These are phyloP conservation scores for Malbranchea zuffiana DNA, from an alignment of 2,329 filamentous ascomycete genomes.

Conservation along the genomic window DNA sequence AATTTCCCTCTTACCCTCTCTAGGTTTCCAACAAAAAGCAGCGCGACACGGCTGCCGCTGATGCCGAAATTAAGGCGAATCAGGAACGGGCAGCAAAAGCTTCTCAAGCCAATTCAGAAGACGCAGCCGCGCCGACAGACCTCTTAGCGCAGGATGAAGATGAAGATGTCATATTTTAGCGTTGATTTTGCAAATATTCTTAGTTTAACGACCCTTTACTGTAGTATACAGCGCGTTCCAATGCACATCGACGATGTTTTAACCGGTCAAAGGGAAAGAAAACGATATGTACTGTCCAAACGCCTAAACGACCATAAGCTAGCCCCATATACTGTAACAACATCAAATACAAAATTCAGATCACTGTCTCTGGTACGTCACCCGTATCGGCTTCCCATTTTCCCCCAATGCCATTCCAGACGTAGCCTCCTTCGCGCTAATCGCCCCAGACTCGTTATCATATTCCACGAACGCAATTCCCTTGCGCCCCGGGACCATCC, in stretches of 20 bases:
- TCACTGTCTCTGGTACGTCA: conserved; percentile 90
- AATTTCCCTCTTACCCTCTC: not conserved
- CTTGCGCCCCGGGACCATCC: conserved; percentile 71
- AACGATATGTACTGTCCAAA: conserved; percentile 6
- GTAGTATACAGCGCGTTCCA: too few species aligned
- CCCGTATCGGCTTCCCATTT: conserved; percentile 69
- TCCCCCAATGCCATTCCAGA: conserved; percentile 71
- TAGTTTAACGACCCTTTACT: too few species aligned
- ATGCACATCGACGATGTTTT: too few species aligned
- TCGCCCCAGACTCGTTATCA: conserved; percentile 77
- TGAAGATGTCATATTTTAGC: conserved; percentile 67
- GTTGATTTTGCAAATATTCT: not conserved
- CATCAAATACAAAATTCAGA: conserved; percentile 1
- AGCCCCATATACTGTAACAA: conserved; percentile 3
- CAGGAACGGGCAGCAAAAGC: conserved; percentile 38
- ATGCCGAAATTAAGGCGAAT: conserved; percentile 65
- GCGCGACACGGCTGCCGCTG: conserved; percentile 58
- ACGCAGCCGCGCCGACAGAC: conserved; percentile 34
- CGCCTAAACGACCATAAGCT: conserved; percentile 14
- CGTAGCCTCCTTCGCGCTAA: conserved; percentile 86
- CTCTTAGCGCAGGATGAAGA: conserved; percentile 62
- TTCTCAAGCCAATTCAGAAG: not conserved
- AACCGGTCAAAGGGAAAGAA: too few species aligned
- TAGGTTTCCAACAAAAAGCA: conserved; percentile 71
- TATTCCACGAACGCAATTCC: conserved; percentile 97